A percentile compares a stretch with the other conserved stretches of the same genome.
Conservation (phyloP, 1,284 basidiomycete species). For the Amylostereum chailletii region DNA sequence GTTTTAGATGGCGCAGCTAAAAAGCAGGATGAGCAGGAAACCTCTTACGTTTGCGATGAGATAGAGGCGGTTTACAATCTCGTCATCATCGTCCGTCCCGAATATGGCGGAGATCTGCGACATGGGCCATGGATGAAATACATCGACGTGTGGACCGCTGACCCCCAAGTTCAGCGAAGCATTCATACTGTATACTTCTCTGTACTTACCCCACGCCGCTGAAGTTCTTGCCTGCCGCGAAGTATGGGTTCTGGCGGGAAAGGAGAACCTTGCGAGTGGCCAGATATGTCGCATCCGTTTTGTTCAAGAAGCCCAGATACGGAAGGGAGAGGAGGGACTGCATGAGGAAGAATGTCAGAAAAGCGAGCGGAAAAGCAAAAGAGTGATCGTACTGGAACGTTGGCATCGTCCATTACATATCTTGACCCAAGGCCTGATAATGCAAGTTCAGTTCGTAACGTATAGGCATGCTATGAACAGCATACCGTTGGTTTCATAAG, state of each 20-base stretch:
- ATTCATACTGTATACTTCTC: background rate
- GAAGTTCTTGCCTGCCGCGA: conserved; percentile 52
- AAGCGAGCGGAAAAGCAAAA: background rate
- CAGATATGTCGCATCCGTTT: conserved; percentile 44
- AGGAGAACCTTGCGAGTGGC: conserved; percentile 54
- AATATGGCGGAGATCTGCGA: conserved; percentile 67
- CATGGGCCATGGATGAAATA: conserved; percentile 77
- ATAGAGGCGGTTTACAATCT: conserved; percentile 53
- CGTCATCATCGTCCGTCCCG: conserved; percentile 60
- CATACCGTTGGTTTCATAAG: conserved; percentile 69
- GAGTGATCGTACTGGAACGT: conserved; percentile 54
- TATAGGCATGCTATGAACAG: background rate
- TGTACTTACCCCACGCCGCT: conserved; percentile 50
- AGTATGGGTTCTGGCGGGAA: conserved; percentile 64
- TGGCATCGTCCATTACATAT: conserved; percentile 77
- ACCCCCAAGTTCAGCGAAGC: conserved; percentile 4
- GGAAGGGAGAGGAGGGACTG: conserved; percentile 69
- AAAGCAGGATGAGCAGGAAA: background rate
- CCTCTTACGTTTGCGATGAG: conserved; percentile 47
- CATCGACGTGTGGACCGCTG: conserved; percentile 68
- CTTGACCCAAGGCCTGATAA: conserved; percentile 48
- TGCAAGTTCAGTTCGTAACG: background rate
- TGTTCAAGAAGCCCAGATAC: conserved; percentile 68
- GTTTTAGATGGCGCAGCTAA: background rate
- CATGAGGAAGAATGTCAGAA: conserved; percentile 1